These are phyloP conservation scores for Prunus campanulata DNA, from an alignment of 306 rosid species.

Conservation along the genomic window DNA sequence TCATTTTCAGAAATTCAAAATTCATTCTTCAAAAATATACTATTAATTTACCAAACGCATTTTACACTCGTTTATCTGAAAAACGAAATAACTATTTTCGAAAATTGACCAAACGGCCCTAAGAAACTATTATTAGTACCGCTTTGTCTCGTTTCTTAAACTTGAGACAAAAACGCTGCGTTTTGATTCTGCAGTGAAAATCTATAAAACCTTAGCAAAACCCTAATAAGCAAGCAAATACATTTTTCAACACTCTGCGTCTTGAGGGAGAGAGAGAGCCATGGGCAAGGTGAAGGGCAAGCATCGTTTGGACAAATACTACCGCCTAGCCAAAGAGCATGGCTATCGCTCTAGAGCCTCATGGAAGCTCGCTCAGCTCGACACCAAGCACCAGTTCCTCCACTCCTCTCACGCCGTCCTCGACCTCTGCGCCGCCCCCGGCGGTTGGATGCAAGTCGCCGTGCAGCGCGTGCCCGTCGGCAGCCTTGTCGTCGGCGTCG, in stretches of 20 bases:
- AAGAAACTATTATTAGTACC: too few relatives aligned
- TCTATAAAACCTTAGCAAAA: not conserved
- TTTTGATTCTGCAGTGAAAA: not conserved
- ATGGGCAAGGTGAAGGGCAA: slow-evolving; percentile 97
- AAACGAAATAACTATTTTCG: too few relatives aligned
- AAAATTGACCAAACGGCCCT: too few relatives aligned
- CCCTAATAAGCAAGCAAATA: not conserved
- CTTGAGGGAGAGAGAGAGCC: not conserved
- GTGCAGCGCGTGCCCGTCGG: slow-evolving; percentile 77
- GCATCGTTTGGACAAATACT: slow-evolving; percentile 91
- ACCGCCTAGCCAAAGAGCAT: slow-evolving; percentile 81
- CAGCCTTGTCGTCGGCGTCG: slow-evolving; percentile 76
- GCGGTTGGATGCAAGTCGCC: slow-evolving; percentile 98
- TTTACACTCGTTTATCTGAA: too few relatives aligned
- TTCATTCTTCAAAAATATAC: too few relatives aligned
- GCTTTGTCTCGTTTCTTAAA: too few relatives aligned
- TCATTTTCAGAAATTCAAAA: too few relatives aligned
- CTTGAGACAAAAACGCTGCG: not conserved
- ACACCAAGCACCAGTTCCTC: slow-evolving; percentile 61
- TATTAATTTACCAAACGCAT: too few relatives aligned
- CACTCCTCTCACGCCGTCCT: slow-evolving; percentile 77
- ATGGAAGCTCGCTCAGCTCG: slow-evolving; percentile 88
- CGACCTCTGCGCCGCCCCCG: slow-evolving; percentile 99
- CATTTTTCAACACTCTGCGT: too few relatives aligned
- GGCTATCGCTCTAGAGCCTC: slow-evolving; percentile 95